These are phyloP conservation scores for Oryza rufipogon DNA, from an alignment of 176 grass and related monocot genomes.

Conservation along the genomic window DNA sequence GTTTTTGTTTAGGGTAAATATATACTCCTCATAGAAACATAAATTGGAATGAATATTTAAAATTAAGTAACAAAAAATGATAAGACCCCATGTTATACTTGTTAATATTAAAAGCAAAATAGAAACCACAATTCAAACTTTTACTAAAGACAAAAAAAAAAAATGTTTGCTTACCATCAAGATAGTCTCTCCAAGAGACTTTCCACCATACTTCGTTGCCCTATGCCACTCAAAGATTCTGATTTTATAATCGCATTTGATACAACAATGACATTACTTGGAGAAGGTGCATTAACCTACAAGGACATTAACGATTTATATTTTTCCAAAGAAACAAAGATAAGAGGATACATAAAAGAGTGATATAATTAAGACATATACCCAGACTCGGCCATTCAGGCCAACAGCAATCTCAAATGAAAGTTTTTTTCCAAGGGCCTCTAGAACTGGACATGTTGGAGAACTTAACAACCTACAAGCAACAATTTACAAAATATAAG, in stretches of 20 bases:
- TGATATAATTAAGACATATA: conserved; percentile 34
- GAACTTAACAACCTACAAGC: conserved; percentile 75
- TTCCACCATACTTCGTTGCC: conserved; percentile 86
- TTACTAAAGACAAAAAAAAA: conserved; percentile 1
- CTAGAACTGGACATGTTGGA: conserved; percentile 85
- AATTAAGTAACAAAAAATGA: background rate
- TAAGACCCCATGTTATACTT: background rate
- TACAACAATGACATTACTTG: conserved; percentile 68
- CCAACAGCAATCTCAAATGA: conserved; percentile 90
- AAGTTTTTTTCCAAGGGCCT: conserved; percentile 74
- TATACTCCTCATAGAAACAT: background rate
- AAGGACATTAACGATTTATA: conserved; percentile 18
- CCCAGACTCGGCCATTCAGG: conserved; percentile 92
- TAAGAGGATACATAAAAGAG: background rate
- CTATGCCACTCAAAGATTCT: conserved; percentile 70
- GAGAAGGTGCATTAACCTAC: conserved; percentile 84
- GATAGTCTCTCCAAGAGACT: conserved; percentile 70
- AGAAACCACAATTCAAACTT: background rate
- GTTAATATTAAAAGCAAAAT: background rate
- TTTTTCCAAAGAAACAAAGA: conserved; percentile 23
- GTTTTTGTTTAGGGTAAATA: background rate
- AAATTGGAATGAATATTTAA: background rate
- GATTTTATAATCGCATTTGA: conserved; percentile 82
- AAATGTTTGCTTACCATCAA: conserved; percentile 46
- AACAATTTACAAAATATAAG: conserved; percentile 26